A percentile compares a stretch with the other conserved stretches of the same genome.
phyloP scores from a whole-genome alignment of 371 early-diverging fungal species.

The Syncephalastrum sp. region DNA sequence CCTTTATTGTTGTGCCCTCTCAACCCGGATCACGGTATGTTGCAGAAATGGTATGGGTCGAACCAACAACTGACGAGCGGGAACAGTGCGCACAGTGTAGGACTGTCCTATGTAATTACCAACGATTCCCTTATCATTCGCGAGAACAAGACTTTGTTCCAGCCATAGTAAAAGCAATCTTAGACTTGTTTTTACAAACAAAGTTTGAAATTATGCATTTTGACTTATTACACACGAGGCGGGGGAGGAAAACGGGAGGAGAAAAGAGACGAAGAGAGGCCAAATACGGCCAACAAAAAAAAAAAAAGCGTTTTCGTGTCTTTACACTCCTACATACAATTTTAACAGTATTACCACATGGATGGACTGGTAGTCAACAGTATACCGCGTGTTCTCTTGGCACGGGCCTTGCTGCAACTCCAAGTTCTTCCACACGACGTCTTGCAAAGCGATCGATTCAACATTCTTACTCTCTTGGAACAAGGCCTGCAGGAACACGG shows the following conservation, averaged over 20 bases:
- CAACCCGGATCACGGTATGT: constrained; percentile 46
- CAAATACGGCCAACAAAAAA: no score
- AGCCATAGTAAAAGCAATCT: neutral
- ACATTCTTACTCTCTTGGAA: constrained; percentile 20
- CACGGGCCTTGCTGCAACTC: constrained; percentile 36
- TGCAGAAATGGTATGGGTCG: neutral
- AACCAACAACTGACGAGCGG: neutral
- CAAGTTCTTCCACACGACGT: constrained; percentile 21
- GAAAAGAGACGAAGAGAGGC: neutral
- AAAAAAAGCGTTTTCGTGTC: no score
- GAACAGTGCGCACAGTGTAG: neutral
- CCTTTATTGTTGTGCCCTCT: constrained; percentile 56
- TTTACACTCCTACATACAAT: no score
- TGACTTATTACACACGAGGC: no score
- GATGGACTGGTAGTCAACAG: constrained; percentile 28
- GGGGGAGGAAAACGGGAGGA: neutral
- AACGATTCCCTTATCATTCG: neutral
- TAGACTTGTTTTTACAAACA: neutral
- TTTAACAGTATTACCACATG: constrained; percentile 12
- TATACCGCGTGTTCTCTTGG: constrained; percentile 30
- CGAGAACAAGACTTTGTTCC: no score
- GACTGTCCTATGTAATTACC: neutral
- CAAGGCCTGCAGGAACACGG: constrained; percentile 34
- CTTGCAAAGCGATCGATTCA: constrained; percentile 9
- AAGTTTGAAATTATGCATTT: neutral